Percentiles rank a stretch among this genome's conserved stretches.
Conservation (phyloP, 306 rosid genomes). For the Dryas octopetala region DNA sequence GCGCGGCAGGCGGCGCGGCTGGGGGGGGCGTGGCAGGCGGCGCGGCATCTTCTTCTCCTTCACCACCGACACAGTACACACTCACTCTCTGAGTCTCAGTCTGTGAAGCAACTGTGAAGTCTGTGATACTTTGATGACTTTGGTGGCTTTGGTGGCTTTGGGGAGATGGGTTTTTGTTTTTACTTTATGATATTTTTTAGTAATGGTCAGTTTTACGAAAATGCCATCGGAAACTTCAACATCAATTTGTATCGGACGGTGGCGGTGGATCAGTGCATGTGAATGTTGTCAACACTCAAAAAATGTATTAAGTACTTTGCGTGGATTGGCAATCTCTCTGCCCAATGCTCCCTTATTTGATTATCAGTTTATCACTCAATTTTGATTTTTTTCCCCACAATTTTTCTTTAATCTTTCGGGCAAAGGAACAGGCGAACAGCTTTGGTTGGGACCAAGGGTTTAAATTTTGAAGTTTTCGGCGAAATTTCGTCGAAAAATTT, state of each 20-base stretch:
- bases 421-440: not conserved
- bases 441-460: not conserved
- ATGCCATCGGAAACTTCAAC: not conserved
- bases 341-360: not conserved
- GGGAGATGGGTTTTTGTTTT: not conserved
- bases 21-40: too few species aligned
- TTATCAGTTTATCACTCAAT: not conserved
- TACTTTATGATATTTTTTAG: not conserved
- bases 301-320: not conserved
- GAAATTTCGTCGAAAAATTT: too few species aligned
- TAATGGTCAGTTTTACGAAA: not conserved
- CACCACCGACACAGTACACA: not conserved
- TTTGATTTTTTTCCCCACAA: not conserved
- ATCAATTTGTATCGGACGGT: not conserved
- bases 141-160: too few species aligned
- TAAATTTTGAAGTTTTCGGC: too few species aligned
- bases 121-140: too few species aligned
- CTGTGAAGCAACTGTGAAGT: too few species aligned
- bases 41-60: slow-evolving; percentile 48
- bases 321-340: not conserved
- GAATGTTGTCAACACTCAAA: slow-evolving; percentile 4
- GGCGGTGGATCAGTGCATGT: slow-evolving; percentile 18
- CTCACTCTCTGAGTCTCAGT: not conserved
- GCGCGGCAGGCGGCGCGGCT: too few species aligned
- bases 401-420: not conserved